Conservation (phyloP, 2,329 filamentous ascomycete genomes). For the Ophiostoma ulmi region DNA sequence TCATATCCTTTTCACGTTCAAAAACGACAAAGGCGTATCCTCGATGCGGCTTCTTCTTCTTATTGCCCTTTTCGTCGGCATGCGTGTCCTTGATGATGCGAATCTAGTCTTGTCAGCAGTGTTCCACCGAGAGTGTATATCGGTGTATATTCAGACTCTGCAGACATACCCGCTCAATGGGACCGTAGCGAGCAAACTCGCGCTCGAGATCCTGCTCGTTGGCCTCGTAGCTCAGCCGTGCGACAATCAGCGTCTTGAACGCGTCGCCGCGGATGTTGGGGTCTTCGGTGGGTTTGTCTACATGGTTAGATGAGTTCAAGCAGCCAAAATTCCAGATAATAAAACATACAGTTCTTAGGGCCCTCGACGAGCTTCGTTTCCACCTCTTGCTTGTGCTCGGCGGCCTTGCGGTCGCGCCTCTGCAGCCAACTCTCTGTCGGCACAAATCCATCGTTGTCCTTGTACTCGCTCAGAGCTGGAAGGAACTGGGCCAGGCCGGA, state of each 20-base stretch:
- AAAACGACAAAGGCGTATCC: conserved; percentile 97
- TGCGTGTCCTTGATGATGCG: conserved; percentile 78
- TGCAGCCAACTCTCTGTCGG: conserved; percentile 93
- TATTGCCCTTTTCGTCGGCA: conserved; percentile 62
- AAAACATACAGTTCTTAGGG: conserved; percentile 55
- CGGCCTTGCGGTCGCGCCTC: conserved; percentile 73
- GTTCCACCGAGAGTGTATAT: conserved; percentile 5
- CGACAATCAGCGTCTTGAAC: conserved; percentile 91
- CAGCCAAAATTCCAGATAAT: not conserved
- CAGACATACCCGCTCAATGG: conserved; percentile 75
- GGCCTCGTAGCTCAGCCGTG: conserved; percentile 81
- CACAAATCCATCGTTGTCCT: conserved; percentile 67
- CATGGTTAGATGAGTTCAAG: not conserved
- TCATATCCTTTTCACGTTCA: conserved; percentile 97
- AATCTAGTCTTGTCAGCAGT: conserved; percentile 53
- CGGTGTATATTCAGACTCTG: not conserved
- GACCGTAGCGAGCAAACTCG: conserved; percentile 89
- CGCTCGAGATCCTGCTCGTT: conserved; percentile 86
- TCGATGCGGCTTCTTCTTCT: conserved; percentile 74
- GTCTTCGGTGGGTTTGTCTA: conserved; percentile 79
- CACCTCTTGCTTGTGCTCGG: conserved; percentile 68
- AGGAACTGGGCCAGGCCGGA: conserved; percentile 70
- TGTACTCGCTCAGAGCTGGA: conserved; percentile 68
- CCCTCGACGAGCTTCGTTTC: conserved; percentile 60
- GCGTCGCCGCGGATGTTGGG: conserved; percentile 86